Evolutionary conservation across 108 stramenopile genomes (phyloP).

Genomic region (Bacterosira constricta): DNA sequence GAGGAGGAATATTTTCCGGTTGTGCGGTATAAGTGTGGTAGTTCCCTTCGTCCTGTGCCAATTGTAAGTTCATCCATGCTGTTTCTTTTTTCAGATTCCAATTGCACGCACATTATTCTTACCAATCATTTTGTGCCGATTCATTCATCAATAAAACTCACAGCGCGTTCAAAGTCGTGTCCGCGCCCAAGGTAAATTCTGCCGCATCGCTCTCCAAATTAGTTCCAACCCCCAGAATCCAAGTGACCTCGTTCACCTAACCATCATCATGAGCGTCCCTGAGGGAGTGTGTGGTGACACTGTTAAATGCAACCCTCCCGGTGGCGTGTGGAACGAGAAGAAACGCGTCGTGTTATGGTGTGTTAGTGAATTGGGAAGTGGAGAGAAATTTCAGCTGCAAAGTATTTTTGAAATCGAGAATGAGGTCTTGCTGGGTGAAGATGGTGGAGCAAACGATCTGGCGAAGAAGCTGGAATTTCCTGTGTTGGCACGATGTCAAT

Average conservation of each 20-base stretch:
- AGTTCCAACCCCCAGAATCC: slow-evolving; percentile 89
- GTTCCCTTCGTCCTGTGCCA: slow-evolving; percentile 79
- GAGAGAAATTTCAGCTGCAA: slow-evolving; percentile 90
- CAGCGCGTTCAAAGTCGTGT: slow-evolving; percentile 85
- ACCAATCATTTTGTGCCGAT: slow-evolving; percentile 10
- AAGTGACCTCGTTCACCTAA: slow-evolving; percentile 74
- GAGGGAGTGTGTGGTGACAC: slow-evolving; percentile 64
- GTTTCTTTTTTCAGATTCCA: background rate
- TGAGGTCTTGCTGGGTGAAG: slow-evolving; percentile 14
- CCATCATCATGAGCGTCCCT: slow-evolving; percentile 86
- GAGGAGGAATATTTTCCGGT: slow-evolving; percentile 82
- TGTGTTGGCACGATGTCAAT: slow-evolving; percentile 81
- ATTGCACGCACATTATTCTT: background rate
- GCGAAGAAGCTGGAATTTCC: slow-evolving; percentile 70
- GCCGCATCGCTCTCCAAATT: slow-evolving; percentile 85
- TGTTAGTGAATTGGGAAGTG: slow-evolving; percentile 75
- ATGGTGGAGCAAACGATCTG: slow-evolving; percentile 40
- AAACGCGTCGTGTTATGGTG: slow-evolving; percentile 88
- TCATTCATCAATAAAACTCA: slow-evolving; percentile 1
- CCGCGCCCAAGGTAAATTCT: slow-evolving; percentile 57
- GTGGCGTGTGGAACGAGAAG: slow-evolving; percentile 83
- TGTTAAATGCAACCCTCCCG: slow-evolving; percentile 76
- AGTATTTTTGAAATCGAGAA: slow-evolving; percentile 69
- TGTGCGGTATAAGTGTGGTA: slow-evolving; percentile 77
- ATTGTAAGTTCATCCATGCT: slow-evolving; percentile 65